Evolutionary conservation across 2,329 filamentous ascomycete species (phyloP).

Genomic region (Ophiocordyceps unilateralis): DNA sequence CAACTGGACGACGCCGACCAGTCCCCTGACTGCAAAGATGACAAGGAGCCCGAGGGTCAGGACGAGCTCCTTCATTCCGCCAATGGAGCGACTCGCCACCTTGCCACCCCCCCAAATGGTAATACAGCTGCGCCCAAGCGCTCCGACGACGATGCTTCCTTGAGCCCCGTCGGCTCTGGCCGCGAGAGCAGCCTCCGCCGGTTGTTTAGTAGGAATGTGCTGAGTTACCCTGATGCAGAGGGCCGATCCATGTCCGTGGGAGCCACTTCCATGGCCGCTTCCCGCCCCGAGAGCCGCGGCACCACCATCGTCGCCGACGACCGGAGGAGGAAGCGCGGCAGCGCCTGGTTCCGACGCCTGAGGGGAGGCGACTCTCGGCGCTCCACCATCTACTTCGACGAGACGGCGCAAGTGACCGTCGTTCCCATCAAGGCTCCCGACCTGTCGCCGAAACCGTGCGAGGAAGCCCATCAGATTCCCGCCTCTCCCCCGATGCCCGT

Average conservation of each 20-base stretch:
- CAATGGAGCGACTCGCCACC: conserved; percentile 2
- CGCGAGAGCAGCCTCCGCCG: conserved; percentile 39
- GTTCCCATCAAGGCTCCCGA: conserved; percentile 14
- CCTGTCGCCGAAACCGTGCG: background rate
- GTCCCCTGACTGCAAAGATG: background rate
- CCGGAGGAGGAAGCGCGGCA: conserved; percentile 35
- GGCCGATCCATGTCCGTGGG: conserved; percentile 25
- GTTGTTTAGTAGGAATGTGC: conserved; percentile 35
- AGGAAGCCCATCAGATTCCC: background rate
- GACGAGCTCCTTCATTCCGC: conserved; percentile 3
- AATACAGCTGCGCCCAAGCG: conserved; percentile 29
- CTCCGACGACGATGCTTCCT: conserved; percentile 30
- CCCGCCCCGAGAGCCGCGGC: conserved; percentile 33
- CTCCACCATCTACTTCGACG: conserved; percentile 24
- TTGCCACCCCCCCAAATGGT: conserved; percentile 19
- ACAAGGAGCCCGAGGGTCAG: background rate
- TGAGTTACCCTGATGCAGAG: conserved; percentile 36
- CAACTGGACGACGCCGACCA: background rate
- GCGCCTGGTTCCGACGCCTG: conserved; percentile 42
- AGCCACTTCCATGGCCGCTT: conserved; percentile 12
- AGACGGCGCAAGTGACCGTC: conserved; percentile 8
- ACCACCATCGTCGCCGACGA: conserved; percentile 31
- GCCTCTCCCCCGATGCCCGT: conserved; percentile 2
- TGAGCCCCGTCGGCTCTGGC: conserved; percentile 33
- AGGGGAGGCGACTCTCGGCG: conserved; percentile 22